Percentiles rank a stretch among this genome's conserved stretches.
Conservation (phyloP, 1,284 basidiomycete species). For the Rhizoctonia solani region DNA sequence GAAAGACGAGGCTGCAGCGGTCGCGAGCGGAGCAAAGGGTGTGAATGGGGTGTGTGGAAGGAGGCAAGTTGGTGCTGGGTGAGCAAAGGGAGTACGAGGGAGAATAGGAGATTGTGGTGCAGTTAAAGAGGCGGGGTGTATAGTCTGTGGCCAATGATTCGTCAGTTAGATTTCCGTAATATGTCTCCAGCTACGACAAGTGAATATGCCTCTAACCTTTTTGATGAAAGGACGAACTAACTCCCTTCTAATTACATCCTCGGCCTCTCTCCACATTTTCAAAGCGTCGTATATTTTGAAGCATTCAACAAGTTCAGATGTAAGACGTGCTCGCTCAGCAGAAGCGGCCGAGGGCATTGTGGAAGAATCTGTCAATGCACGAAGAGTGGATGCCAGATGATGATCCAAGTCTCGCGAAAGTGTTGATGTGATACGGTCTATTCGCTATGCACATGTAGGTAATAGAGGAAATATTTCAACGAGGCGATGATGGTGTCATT, state of each 20-base stretch:
- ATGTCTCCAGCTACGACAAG: background rate
- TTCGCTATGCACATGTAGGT: constrained; percentile 56
- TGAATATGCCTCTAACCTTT: constrained; percentile 55
- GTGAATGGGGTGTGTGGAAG: constrained; percentile 55
- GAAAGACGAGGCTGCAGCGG: constrained; percentile 33
- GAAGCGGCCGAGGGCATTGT: constrained; percentile 33
- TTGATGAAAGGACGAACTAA: constrained; percentile 75
- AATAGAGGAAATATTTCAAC: background rate
- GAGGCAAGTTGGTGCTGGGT: constrained; percentile 42
- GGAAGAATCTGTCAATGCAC: constrained; percentile 49
- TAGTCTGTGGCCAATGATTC: constrained; percentile 56
- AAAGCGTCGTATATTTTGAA: constrained; percentile 81
- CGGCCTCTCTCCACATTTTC: constrained; percentile 80
- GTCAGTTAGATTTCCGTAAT: too few relatives aligned
- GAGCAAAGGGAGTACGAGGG: constrained; percentile 69
- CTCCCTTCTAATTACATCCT: constrained; percentile 75
- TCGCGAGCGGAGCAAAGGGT: constrained; percentile 65
- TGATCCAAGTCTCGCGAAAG: constrained; percentile 83
- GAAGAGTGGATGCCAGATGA: constrained; percentile 65
- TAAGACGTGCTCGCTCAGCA: constrained; percentile 61
- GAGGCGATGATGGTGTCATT: constrained; percentile 36
- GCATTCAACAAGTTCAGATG: constrained; percentile 73
- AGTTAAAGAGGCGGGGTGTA: constrained; percentile 68
- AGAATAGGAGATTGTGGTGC: constrained; percentile 72
- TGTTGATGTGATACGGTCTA: constrained; percentile 78